These are phyloP conservation scores for Stentor coeruleus DNA, from an alignment of 73 alveolate species.

Conservation along the genomic window DNA sequence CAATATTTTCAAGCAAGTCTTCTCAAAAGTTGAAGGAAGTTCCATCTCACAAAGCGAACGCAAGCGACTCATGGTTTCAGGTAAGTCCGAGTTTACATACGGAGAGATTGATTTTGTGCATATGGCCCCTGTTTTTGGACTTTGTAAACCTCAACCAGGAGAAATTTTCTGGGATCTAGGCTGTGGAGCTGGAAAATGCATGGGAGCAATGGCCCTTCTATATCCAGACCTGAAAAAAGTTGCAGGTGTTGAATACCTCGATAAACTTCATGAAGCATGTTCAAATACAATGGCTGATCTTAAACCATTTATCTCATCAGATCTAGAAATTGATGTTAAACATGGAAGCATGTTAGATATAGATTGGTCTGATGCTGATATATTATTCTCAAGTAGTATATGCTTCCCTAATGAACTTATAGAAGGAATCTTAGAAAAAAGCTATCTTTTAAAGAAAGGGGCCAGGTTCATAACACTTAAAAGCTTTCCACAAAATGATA, in stretches of 20 bases:
- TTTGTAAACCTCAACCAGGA: constrained; percentile 40
- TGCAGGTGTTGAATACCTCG: constrained; percentile 41
- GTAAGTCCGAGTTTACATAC: constrained; percentile 47
- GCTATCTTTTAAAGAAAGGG: constrained; percentile 41
- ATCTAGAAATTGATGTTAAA: constrained; percentile 28
- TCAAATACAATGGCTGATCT: background rate
- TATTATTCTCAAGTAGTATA: constrained; percentile 38
- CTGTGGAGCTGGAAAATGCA: constrained; percentile 53
- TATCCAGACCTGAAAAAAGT: constrained; percentile 27
- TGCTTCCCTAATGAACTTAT: constrained; percentile 56
- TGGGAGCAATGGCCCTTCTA: constrained; percentile 25
- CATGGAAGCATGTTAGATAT: constrained; percentile 36
- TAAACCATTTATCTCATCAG: background rate
- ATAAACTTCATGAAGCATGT: constrained; percentile 29
- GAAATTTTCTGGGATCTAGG: constrained; percentile 53
- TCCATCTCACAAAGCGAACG: constrained; percentile 39
- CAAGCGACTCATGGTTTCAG: constrained; percentile 33
- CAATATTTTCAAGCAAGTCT: background rate
- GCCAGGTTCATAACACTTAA: constrained; percentile 36
- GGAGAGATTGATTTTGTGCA: constrained; percentile 52
- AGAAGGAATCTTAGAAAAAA: constrained; percentile 28
- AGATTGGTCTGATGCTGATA: constrained; percentile 49
- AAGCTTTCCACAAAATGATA: constrained; percentile 26
- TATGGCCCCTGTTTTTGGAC: constrained; percentile 35
- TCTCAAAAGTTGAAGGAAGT: constrained; percentile 29